Conservation (phyloP, 2,329 filamentous ascomycete genomes). For the Fonsecaea erecta region DNA sequence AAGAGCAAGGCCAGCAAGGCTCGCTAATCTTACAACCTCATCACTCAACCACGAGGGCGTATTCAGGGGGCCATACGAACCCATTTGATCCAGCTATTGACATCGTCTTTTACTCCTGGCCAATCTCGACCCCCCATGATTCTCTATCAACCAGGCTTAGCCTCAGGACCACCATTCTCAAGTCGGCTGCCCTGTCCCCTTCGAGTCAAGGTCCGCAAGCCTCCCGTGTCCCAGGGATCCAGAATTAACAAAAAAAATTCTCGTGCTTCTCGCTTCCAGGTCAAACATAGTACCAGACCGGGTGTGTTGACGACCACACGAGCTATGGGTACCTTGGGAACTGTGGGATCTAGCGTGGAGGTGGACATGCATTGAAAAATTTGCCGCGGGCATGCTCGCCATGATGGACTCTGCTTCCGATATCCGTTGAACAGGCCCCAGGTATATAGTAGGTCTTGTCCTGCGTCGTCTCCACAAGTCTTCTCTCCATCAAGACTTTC, state of each 20-base stretch:
- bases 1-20: constrained; percentile 21
- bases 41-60: constrained; percentile 14
- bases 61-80: neutral
- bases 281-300: neutral
- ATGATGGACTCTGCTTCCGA: constrained; percentile 6
- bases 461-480: constrained; percentile 4
- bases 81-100: constrained; percentile 20
- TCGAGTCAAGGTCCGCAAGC: constrained; percentile 17
- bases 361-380: neutral
- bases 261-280: constrained; percentile 17
- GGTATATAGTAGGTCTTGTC: constrained; percentile 19
- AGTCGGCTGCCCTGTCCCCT: constrained; percentile 14
- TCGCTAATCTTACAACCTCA: constrained; percentile 25
- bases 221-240: constrained; percentile 5
- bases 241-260: constrained; percentile 3
- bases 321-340: constrained; percentile 14
- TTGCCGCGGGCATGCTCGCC: constrained; percentile 3
- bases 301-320: constrained; percentile 1
- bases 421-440: neutral
- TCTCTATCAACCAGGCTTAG: constrained; percentile 20
- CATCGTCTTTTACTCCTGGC: neutral
- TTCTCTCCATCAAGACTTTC: constrained; percentile 10
- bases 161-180: constrained; percentile 5
- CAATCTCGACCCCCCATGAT: constrained; percentile 14
- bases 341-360: constrained; percentile 23